Evolutionary conservation across 106 monocot species (phyloP), one percentile per base, ranked within the genome.

Genomic region (Allium sativum): DNA sequence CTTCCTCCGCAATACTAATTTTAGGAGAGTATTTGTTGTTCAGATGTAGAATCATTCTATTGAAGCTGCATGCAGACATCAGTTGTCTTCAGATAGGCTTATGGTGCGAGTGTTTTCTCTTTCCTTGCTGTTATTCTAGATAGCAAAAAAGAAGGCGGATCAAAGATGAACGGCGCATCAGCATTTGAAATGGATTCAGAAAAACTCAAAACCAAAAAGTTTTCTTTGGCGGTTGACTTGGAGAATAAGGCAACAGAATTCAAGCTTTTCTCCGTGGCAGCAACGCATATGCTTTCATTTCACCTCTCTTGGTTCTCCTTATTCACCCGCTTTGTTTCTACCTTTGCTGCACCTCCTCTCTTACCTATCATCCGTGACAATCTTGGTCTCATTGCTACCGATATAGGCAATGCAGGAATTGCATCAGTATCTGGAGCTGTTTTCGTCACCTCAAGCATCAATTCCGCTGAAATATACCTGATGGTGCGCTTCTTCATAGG

Each of bases 251-350:
- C 86, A 18, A 87, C 86, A 7, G 76, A 76, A 43, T 76, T 87
- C 73, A 64, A 79, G 67, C 62, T 82, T 64, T 71, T 81, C 68
- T 95, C 94, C 12, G 60, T 84, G 42, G 81, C 83, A 8, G 62
- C 68, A 1, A 89, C 94, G 0, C 94, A 95, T 79, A 95, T 95
- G 94, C 65, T 65, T 11, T 9, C 83, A 54, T 95, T 95, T 86
- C 94, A 95, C 53, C 85, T 95, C 62, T 83, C 83, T 7, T 95
- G 94, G 94, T 86, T 95, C 90, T 83, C 86, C 79, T 95, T 95
- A 85, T 95, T 90, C 83, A 54, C 70, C 78, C 86, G 86, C 77
- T 95, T 95, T 68, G 86, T 86, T 52, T 95, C 90, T 53, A 77
- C 81, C 69, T 95, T 95, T 71, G 94, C 94, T 7, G 78, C 86